These are phyloP conservation scores for Cynara cardunculus DNA, from an alignment of 129 eudicot species.

Conservation along the genomic window DNA sequence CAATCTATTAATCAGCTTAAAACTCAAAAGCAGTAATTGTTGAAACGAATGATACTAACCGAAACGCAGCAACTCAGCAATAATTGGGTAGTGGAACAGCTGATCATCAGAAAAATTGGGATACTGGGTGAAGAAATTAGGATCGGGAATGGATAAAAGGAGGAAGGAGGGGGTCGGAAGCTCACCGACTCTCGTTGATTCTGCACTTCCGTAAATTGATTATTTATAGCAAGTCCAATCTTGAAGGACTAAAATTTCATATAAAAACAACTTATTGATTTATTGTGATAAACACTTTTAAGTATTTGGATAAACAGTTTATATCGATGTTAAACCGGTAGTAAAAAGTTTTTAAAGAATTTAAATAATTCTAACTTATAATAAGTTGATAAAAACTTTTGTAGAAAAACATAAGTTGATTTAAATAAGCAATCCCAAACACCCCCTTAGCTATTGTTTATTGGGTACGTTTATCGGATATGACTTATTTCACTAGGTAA, in stretches of 20 bases:
- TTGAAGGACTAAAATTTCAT: background rate
- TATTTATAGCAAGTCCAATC: background rate
- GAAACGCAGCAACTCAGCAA: constrained; percentile 2
- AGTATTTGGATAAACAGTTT: too few species aligned
- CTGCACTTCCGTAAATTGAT: background rate
- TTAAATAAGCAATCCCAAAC: too few species aligned
- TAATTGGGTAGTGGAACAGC: background rate
- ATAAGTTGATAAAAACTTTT: too few species aligned
- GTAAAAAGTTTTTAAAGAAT: too few species aligned
- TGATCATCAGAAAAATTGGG: constrained; percentile 2
- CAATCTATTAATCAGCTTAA: background rate
- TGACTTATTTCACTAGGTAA: too few species aligned
- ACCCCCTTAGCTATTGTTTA: too few species aligned
- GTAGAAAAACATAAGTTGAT: too few species aligned
- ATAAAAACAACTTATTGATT: too few species aligned
- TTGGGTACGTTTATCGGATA: too few species aligned
- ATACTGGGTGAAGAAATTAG: background rate
- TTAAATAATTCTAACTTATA: too few species aligned
- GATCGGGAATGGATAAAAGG: constrained; percentile 9
- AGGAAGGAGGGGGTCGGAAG: background rate
- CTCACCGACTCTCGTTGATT: constrained; percentile 18
- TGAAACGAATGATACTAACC: constrained; percentile 17
- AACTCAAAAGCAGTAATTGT: background rate
- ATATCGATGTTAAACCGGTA: too few species aligned
- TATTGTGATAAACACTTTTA: too few species aligned